Conservation (phyloP, 2,329 filamentous ascomycete genomes). For the Oidium heveae region DNA sequence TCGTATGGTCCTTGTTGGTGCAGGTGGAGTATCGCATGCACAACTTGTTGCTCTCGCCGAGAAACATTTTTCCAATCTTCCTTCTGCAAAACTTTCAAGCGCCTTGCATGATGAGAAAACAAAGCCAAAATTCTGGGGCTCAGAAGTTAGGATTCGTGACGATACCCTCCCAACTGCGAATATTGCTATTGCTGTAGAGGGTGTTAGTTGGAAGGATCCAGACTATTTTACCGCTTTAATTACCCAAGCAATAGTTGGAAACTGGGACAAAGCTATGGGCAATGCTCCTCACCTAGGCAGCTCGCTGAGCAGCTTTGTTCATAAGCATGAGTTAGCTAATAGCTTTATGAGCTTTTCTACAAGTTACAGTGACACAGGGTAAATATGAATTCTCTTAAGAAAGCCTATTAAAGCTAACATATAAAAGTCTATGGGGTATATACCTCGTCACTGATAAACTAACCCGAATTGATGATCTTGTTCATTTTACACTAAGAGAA, state of each 20-base stretch:
- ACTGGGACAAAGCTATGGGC: conserved; percentile 98
- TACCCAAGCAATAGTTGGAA: conserved; percentile 93
- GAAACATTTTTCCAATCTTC: conserved; percentile 72
- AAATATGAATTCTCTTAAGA: conserved; percentile 16
- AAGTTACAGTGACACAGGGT: conserved; percentile 98
- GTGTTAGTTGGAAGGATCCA: conserved; percentile 97
- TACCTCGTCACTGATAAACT: conserved; percentile 87
- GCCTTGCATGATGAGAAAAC: conserved; percentile 49
- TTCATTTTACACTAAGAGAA: conserved; percentile 95
- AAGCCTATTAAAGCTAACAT: conserved; percentile 14
- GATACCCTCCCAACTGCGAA: conserved; percentile 91
- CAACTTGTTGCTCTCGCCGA: conserved; percentile 89
- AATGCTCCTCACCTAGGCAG: conserved; percentile 92
- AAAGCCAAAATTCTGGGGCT: conserved; percentile 80
- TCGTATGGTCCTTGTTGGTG: conserved; percentile 94
- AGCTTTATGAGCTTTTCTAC: conserved; percentile 99
- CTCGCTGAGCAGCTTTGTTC: conserved; percentile 88
- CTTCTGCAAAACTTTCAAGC: conserved; percentile 48
- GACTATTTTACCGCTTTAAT: conserved; percentile 98
- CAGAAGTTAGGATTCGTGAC: conserved; percentile 83
- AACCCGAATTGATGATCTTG: conserved; percentile 72
- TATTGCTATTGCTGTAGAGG: conserved; percentile 95
- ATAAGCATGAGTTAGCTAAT: conserved; percentile 88
- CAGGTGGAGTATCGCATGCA: conserved; percentile 81
- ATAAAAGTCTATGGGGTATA: conserved; percentile 83